Conservation (phyloP, 1,284 basidiomycete genomes). For the Peniophora sp. region DNA sequence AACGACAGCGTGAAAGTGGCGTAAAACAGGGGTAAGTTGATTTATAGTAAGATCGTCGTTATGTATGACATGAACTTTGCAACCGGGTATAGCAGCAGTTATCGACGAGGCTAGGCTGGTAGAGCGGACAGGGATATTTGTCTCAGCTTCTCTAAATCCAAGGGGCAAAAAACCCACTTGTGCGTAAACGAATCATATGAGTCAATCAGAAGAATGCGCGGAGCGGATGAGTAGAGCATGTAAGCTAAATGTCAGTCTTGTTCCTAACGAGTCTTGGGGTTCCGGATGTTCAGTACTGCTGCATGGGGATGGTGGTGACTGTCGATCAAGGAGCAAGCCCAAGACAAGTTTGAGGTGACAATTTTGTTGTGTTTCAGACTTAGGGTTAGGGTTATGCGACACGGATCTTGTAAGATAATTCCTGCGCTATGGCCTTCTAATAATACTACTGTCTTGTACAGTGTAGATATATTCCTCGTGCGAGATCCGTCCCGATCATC, state of each 20-base stretch:
- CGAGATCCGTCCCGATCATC: no score
- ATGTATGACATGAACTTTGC: constrained; percentile 59
- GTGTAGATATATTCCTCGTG: no score
- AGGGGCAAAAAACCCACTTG: constrained; percentile 50
- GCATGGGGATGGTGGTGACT: no score
- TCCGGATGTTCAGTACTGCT: no score
- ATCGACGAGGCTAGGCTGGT: constrained; percentile 58
- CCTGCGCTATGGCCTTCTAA: no score
- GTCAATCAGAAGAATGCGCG: constrained; percentile 60
- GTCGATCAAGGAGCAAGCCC: no score
- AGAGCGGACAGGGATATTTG: constrained; percentile 5
- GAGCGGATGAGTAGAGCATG: not conserved
- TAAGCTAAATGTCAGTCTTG: not conserved
- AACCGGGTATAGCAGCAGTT: constrained; percentile 48
- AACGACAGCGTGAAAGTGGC: constrained; percentile 59
- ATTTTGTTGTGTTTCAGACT: no score
- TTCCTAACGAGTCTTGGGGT: not conserved
- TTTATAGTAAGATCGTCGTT: constrained; percentile 53
- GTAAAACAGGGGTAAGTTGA: constrained; percentile 43
- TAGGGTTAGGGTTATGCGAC: no score
- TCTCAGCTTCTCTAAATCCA: not conserved
- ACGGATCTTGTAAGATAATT: constrained; percentile 38
- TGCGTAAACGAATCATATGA: constrained; percentile 83
- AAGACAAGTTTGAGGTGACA: no score
- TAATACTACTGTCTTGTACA: no score